These are phyloP conservation scores for Suhomyces ambrosiae DNA, from an alignment of 1,139 yeast species.

Conservation along the genomic window DNA sequence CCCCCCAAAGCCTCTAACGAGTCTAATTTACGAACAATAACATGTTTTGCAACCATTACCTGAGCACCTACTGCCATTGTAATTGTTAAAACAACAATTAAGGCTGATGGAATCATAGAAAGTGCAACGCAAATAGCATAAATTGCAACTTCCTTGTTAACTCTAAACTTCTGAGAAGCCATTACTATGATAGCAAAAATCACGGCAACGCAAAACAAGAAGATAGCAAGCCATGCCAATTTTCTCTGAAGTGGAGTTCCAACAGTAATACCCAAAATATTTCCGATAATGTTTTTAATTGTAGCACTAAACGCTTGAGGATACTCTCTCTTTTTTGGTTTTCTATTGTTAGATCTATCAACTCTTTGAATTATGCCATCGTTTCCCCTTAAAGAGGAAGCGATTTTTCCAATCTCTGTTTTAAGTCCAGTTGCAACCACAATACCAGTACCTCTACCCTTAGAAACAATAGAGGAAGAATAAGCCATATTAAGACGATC, in stretches of 20 bases:
- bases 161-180: constrained; percentile 38
- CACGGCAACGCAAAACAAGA: constrained; percentile 41
- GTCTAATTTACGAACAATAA: constrained; percentile 49
- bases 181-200: constrained; percentile 43
- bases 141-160: constrained; percentile 46
- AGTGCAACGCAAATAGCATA: constrained; percentile 49
- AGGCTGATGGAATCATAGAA: constrained; percentile 57
- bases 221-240: constrained; percentile 45
- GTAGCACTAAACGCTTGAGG: constrained; percentile 48
- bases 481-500: constrained; percentile 48
- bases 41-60: constrained; percentile 47
- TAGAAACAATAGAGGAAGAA: constrained; percentile 47
- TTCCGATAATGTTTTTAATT: constrained; percentile 34
- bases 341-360: constrained; percentile 24
- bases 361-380: constrained; percentile 29
- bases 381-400: constrained; percentile 35
- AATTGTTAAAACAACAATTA: constrained; percentile 56
- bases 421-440: constrained; percentile 48
- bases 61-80: constrained; percentile 53
- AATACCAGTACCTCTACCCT: constrained; percentile 51
- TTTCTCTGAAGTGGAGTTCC: constrained; percentile 52
- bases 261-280: constrained; percentile 38
- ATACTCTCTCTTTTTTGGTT: constrained; percentile 47
- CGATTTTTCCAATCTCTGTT: constrained; percentile 54
- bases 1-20: constrained; percentile 54